Evolutionary conservation across 2,329 filamentous ascomycete species (phyloP).

Genomic region (Xylariaceae sp.): DNA sequence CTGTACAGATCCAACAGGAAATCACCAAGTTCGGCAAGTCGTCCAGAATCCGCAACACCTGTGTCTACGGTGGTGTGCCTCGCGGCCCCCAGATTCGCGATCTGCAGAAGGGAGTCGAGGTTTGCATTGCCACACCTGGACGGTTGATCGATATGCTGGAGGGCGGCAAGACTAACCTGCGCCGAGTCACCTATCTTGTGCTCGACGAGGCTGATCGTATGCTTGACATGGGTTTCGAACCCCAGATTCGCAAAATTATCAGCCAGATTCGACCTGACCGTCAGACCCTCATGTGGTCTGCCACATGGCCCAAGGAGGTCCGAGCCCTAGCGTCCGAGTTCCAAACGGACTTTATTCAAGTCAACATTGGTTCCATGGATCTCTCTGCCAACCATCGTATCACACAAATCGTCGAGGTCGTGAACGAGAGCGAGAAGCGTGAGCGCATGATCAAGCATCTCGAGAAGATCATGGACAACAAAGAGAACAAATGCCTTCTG

Average conservation of each 20-base stretch:
- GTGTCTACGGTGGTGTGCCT: conserved; percentile 97
- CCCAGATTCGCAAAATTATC: conserved; percentile 98
- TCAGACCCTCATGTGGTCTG: conserved; percentile 99
- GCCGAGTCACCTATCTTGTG: conserved; percentile 95
- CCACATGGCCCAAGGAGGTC: conserved; percentile 98
- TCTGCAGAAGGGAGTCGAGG: conserved; percentile 90
- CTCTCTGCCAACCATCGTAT: conserved; percentile 97
- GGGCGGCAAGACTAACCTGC: conserved; percentile 95
- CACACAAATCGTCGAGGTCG: conserved; percentile 95
- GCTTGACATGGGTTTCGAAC: conserved; percentile 99
- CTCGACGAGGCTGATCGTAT: conserved; percentile 99
- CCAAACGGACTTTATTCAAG: conserved; percentile 94
- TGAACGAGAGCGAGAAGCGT: conserved; percentile 95
- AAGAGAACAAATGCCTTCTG: conserved; percentile 90
- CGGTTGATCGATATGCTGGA: conserved; percentile 99
- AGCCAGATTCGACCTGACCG: conserved; percentile 95
- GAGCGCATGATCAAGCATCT: conserved; percentile 96
- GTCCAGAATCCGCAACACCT: conserved; percentile 96
- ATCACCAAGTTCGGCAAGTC: conserved; percentile 99
- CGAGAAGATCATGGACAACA: conserved; percentile 96
- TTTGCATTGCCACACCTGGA: conserved; percentile 96
- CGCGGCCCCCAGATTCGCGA: conserved; percentile 97
- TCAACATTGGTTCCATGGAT: conserved; percentile 97
- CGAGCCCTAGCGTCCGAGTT: conserved; percentile 88
- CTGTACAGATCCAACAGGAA: conserved; percentile 97